Evolutionary conservation across 2,329 filamentous ascomycete species (phyloP), one percentile per base, ranked within the genome.

Genomic region (Xylaria sp.): DNA sequence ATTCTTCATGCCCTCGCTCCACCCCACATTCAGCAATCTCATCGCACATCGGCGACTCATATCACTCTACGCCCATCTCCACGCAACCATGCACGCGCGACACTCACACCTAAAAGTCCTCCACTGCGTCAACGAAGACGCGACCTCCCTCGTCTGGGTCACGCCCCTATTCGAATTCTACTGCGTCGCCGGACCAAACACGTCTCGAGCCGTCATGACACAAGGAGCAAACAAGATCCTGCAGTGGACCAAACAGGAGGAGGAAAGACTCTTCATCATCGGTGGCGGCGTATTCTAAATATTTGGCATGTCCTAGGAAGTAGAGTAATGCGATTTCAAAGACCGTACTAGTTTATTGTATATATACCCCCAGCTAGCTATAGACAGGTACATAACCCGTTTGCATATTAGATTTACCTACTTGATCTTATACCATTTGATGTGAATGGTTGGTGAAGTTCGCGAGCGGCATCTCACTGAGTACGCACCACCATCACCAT

Each of bases 231-330:
- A 94, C 71, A 88, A 89, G 75, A 85, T 99, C 54, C 87, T 95
- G 4, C 90, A 94, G 70, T 99, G 93, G 92, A 88, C 93, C 1
- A 88, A 90, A 71, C 82, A 87, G 65, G 94, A 99, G 75, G 93
- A 97, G 74, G 92, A 97, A 75, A 81, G 94, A 59, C 78, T 97
- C 4, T 99, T 99, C 71, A 96, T 99, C 61, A 94, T 99, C 71
- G 94, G 94, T 1, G 95, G 94, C n/a, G 94, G 92, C 49, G 93
- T 97, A 67, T 89, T 88, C 68, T 87, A 59, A 74, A 47, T 30
- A 16, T 11, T n/a, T 1, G 23, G 23, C 23, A 42, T 8, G 37
- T 42, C 18, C 6, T 30, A 5, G 3, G 23, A 4, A 30, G 4
- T 5, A 30, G 23, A 30, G 3, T 30, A 30, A 5, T 30, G 4